A percentile compares a stretch with the other conserved stretches of the same genome.
Conservation (phyloP, 2,329 filamentous ascomycete species). For the Monosporascus sp. region DNA sequence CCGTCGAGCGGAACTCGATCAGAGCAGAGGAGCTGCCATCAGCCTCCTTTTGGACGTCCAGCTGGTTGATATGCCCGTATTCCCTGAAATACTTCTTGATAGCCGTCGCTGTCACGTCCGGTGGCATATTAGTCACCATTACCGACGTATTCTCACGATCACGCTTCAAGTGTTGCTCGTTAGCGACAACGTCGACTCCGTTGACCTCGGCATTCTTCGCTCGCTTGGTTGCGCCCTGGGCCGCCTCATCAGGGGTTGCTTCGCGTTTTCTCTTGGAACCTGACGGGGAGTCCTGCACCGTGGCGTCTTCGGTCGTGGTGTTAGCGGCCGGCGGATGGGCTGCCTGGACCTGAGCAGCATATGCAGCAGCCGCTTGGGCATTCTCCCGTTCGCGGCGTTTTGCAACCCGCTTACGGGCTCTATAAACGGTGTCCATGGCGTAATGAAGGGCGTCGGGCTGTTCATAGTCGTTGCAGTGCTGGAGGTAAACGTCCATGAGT, state of each 20-base stretch:
- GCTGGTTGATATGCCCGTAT: slow-evolving; percentile 76
- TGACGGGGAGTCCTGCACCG: slow-evolving; percentile 32
- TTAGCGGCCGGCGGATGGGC: slow-evolving; percentile 31
- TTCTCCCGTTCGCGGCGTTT: slow-evolving; percentile 64
- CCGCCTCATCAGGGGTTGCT: slow-evolving; percentile 42
- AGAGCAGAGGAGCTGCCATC: slow-evolving; percentile 63
- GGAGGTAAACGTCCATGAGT: slow-evolving; percentile 66
- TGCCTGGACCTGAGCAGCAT: slow-evolving; percentile 32
- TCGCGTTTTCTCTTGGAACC: slow-evolving; percentile 72
- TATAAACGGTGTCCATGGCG: slow-evolving; percentile 69
- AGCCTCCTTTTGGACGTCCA: slow-evolving; percentile 62
- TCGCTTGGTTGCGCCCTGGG: slow-evolving; percentile 61
- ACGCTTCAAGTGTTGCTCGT: slow-evolving; percentile 54
- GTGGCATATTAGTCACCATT: slow-evolving; percentile 72
- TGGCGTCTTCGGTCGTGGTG: slow-evolving; percentile 16
- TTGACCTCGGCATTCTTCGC: slow-evolving; percentile 43
- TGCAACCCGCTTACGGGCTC: slow-evolving; percentile 57
- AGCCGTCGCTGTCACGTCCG: slow-evolving; percentile 62
- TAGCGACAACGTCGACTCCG: slow-evolving; percentile 24
- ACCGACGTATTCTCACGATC: slow-evolving; percentile 89
- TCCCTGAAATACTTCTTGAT: slow-evolving; percentile 88
- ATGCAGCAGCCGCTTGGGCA: slow-evolving; percentile 50
- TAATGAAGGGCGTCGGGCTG: slow-evolving; percentile 67
- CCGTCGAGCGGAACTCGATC: slow-evolving; percentile 76
- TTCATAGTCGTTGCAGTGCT: slow-evolving; percentile 88